These are phyloP conservation scores for Paralagenidium karlingii DNA, from an alignment of 352 stramenopile genomes.

Conservation along the genomic window DNA sequence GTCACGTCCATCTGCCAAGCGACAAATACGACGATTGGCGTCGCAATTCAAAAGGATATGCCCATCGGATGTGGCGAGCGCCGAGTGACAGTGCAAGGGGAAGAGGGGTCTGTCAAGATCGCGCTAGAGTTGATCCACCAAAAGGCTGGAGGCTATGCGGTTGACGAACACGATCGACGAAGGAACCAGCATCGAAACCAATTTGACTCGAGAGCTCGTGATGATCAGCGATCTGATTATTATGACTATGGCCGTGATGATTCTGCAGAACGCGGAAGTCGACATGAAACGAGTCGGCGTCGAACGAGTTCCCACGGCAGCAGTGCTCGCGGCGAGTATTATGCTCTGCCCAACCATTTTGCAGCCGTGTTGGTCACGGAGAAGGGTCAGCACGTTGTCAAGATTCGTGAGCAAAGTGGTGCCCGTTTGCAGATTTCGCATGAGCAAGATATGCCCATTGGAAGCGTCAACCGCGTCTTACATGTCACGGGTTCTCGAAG, in stretches of 20 bases:
- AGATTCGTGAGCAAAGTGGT: constrained; percentile 31
- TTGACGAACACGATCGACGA: too few relatives aligned
- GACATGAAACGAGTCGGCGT: too few relatives aligned
- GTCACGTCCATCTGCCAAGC: constrained; percentile 26
- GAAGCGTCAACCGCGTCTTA: constrained; percentile 43
- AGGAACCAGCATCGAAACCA: too few relatives aligned
- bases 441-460: constrained; percentile 32
- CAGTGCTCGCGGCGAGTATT: constrained; percentile 55
- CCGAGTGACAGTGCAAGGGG: constrained; percentile 25
- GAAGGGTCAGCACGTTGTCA: constrained; percentile 18
- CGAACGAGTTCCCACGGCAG: too few relatives aligned
- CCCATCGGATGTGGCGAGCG: constrained; percentile 29
- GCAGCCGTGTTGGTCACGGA: constrained; percentile 38
- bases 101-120: constrained; percentile 14
- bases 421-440: constrained; percentile 41
- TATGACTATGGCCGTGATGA: too few relatives aligned
- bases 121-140: constrained; percentile 22
- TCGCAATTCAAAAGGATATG: constrained; percentile 19
- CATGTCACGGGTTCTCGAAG: constrained; percentile 43
- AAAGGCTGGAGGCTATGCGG: constrained; percentile 23
- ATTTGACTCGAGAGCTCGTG: too few relatives aligned
- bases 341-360: constrained; percentile 35
- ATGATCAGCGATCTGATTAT: too few relatives aligned
- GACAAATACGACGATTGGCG: constrained; percentile 25
- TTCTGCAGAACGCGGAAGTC: constrained; percentile 8